Evolutionary conservation across 306 rosid genomes (phyloP).

Genomic region (Biancaea sappan): DNA sequence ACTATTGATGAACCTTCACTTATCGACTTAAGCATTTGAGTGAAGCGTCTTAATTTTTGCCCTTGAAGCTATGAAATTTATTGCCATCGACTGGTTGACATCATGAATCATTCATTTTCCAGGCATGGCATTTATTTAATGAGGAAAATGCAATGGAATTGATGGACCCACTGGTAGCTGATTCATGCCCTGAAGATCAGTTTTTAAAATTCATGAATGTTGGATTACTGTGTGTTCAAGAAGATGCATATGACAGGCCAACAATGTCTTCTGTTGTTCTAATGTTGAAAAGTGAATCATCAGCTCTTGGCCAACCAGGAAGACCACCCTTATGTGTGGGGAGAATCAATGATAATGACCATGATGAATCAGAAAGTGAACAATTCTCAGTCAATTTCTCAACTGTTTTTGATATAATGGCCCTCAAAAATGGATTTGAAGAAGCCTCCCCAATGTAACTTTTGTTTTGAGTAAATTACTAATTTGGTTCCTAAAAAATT

Average conservation of each 20-base stretch:
- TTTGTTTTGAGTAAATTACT: too few species aligned
- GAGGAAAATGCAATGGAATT: constrained; percentile 42
- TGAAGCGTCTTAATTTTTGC: not conserved
- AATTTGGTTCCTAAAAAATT: too few species aligned
- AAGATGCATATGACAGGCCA: constrained; percentile 53
- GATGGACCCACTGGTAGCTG: constrained; percentile 43
- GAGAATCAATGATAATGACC: constrained; percentile 19
- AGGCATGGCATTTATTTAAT: constrained; percentile 54
- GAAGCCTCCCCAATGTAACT: not conserved
- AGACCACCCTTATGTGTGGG: constrained; percentile 43
- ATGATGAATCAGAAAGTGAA: not conserved
- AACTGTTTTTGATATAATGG: constrained; percentile 38
- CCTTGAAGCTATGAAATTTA: not conserved
- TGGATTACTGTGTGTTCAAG: constrained; percentile 56
- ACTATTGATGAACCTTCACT: too few species aligned
- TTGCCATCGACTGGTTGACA: not conserved
- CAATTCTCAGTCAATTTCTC: constrained; percentile 29
- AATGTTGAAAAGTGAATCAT: constrained; percentile 45
- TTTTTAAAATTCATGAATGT: constrained; percentile 43
- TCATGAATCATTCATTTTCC: constrained; percentile 22
- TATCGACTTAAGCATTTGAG: not conserved
- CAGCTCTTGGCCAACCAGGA: constrained; percentile 33
- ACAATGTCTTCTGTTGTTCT: constrained; percentile 50
- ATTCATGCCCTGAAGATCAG: constrained; percentile 35
- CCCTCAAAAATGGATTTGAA: constrained; percentile 12